Base-by-base conservation (phyloP, 371 early-diverging fungal species). In the Umbelopsis sp. region DNA sequence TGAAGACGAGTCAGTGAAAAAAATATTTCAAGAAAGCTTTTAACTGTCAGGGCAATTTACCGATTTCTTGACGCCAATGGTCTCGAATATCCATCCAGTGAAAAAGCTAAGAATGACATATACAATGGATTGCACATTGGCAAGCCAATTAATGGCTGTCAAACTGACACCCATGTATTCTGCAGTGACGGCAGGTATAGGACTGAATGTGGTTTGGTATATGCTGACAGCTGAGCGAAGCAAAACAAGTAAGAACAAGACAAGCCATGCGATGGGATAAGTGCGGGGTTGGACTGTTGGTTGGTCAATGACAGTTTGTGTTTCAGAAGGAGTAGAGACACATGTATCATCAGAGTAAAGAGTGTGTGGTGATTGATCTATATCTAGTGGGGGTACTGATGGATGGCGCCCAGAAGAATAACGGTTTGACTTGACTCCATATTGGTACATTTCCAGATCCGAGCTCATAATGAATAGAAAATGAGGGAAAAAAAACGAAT, bases 141-240 rank as follows among this genome's bases (percentile, higher is more conserved):
- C 72, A 11, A 80, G 66, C 81, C 81, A 80, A 67, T 80, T 80
- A 50, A 78, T 73, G 53, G 73, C 74, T 38, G 74, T 70, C 53
- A 78, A 66, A 25, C 74, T 72, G 4, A 78, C 74, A 16, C 65
- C 57, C 57, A 74, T 76, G 11, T 65, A 71, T 50, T 78, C 69
- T 3, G 68, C 70, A 0, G 74, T 76, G 16, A 76, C 41, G 9
- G 66, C 45, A 11, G 81, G 79, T 1, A 81, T 72, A 0, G 73
- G 74, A 66, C 79, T 76, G 52, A 69, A 81, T 12, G 81, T 81
- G 25, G 76, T 81, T 41, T 71, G 66, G 38, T 72, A 79, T 25
- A 81, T 79, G 20, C 79, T 74, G 9, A 74, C 72, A 24, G 79
- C 76, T 12, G 79, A 69, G 12, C 81, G 74, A 8, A 81, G 52